These are phyloP conservation scores for Haplosporangium sp. DNA, from an alignment of 371 early-diverging fungal genomes.

Conservation along the genomic window DNA sequence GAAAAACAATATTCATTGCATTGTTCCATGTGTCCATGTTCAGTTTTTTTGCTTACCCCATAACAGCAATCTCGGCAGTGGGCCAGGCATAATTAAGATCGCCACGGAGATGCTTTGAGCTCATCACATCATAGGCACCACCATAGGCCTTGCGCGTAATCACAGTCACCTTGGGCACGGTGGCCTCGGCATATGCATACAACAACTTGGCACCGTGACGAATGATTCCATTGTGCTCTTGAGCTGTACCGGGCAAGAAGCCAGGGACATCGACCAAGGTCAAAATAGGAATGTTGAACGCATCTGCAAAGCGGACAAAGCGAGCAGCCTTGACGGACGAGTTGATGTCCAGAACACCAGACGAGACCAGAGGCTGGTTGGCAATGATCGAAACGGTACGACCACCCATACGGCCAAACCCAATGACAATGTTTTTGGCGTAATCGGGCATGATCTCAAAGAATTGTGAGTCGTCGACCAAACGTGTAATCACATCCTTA, in stretches of 20 bases:
- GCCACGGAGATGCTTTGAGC: slow-evolving; percentile 94
- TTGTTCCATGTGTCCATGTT: too few species aligned
- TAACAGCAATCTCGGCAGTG: slow-evolving; percentile 97
- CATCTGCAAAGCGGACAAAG: slow-evolving; percentile 97
- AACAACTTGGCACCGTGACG: slow-evolving; percentile 97
- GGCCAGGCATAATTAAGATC: slow-evolving; percentile 97
- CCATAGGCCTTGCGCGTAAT: slow-evolving; percentile 98
- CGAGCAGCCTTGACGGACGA: slow-evolving; percentile 96
- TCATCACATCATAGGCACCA: slow-evolving; percentile 98
- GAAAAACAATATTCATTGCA: too few species aligned
- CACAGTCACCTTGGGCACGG: slow-evolving; percentile 96
- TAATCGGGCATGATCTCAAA: slow-evolving; percentile 95
- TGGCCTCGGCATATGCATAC: slow-evolving; percentile 97
- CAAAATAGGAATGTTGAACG: slow-evolving; percentile 94
- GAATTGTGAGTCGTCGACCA: slow-evolving; percentile 89
- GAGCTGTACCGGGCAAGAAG: slow-evolving; percentile 94
- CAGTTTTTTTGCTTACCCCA: slow-evolving; percentile 74
- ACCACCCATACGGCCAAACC: slow-evolving; percentile 91
- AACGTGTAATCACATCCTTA: slow-evolving; percentile 85
- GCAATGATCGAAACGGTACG: slow-evolving; percentile 93
- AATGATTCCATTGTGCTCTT: slow-evolving; percentile 97
- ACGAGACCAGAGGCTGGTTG: slow-evolving; percentile 95
- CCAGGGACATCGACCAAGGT: slow-evolving; percentile 99
- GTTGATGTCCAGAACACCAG: slow-evolving; percentile 96
- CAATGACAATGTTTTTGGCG: slow-evolving; percentile 94